phyloP scores from a whole-genome alignment of 1,284 basidiomycete genomes.

The Thelephora terrestris region DNA sequence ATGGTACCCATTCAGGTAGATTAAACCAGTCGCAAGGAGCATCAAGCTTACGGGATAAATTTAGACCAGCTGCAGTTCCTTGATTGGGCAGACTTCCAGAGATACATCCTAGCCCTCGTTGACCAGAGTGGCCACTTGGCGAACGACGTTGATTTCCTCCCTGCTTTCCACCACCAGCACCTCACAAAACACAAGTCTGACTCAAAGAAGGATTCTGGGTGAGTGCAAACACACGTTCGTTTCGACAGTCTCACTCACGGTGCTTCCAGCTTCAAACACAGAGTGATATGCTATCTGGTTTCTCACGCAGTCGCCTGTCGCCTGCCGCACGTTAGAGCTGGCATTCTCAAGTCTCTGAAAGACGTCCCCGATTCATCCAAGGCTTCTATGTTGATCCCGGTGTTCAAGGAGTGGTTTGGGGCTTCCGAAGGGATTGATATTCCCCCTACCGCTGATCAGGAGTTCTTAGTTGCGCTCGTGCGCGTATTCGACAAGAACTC shows the following conservation, averaged over 20 bases:
- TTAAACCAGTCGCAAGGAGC: conserved; percentile 5
- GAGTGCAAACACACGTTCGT: conserved; percentile 15
- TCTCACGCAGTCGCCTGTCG: conserved; percentile 72
- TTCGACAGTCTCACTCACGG: conserved; percentile 1
- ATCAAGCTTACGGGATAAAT: conserved; percentile 7
- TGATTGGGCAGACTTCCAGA: conserved; percentile 59
- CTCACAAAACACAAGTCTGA: conserved; percentile 39
- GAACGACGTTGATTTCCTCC: conserved; percentile 60
- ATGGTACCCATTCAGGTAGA: conserved; percentile 61
- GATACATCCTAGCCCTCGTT: conserved; percentile 54
- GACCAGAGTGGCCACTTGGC: conserved; percentile 52
- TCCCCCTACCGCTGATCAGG: conserved; percentile 24
- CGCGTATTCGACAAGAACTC: conserved; percentile 45
- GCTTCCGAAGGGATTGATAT: conserved; percentile 5
- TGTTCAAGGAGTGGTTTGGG: conserved; percentile 36
- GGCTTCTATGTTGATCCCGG: conserved; percentile 52
- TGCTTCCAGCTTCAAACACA: conserved; percentile 44
- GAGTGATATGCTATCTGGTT: conserved; percentile 69
- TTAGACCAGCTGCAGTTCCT: conserved; percentile 70
- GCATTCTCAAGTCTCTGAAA: conserved; percentile 50
- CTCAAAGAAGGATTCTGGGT: conserved; percentile 59
- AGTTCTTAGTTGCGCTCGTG: conserved; percentile 40
- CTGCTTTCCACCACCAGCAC: conserved; percentile 52
- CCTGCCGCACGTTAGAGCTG: conserved; percentile 37
- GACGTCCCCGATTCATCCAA: conserved; percentile 58